A percentile compares a stretch with the other conserved stretches of the same genome.
phyloP scores from a whole-genome alignment of 257 asterid species.

The Solanum peruvianum region DNA sequence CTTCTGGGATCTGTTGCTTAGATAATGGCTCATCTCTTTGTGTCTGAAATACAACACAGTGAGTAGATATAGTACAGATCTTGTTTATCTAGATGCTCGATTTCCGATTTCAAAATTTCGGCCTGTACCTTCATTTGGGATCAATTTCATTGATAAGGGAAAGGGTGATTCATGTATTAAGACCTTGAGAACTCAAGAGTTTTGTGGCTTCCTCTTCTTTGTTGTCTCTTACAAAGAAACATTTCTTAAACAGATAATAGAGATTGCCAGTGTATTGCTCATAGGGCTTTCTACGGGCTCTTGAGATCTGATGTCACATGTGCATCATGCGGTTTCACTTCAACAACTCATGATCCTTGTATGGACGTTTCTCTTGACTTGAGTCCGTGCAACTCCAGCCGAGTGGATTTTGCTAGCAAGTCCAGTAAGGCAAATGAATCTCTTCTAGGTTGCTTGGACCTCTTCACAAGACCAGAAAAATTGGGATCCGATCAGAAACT shows the following conservation, averaged over 20 bases:
- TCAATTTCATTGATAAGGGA: neutral
- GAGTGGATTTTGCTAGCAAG: conserved; percentile 11
- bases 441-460: conserved; percentile 77
- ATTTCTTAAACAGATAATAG: conserved; percentile 48
- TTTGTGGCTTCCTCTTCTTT: neutral
- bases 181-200: neutral
- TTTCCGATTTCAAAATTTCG: neutral
- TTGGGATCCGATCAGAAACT: conserved; percentile 79
- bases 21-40: neutral
- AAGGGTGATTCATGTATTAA: neutral
- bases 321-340: conserved; percentile 79
- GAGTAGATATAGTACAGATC: neutral
- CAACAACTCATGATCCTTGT: conserved; percentile 83
- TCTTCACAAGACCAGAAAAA: conserved; percentile 76
- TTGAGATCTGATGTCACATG: conserved; percentile 86
- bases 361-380: conserved; percentile 74
- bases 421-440: conserved; percentile 33
- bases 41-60: neutral
- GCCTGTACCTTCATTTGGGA: neutral
- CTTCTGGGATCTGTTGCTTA: neutral
- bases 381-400: conserved; percentile 11
- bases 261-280: conserved; percentile 76
- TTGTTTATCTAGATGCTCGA: neutral
- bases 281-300: conserved; percentile 68
- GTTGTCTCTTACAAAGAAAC: neutral